phyloP scores from a whole-genome alignment of 768 basidiomycete species.

The Suillus cothurnatus region DNA sequence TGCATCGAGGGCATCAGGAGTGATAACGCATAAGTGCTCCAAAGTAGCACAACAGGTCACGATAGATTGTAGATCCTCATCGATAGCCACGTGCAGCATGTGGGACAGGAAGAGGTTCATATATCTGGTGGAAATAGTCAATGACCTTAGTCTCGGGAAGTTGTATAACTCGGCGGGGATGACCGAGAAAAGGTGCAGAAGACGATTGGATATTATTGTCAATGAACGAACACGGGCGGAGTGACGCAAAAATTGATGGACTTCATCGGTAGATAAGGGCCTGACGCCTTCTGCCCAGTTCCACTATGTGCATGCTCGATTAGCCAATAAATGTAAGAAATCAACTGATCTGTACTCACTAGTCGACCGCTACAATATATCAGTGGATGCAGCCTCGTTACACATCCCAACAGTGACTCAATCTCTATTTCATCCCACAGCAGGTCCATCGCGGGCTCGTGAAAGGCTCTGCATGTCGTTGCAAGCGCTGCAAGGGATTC shows the following conservation, averaged over 20 bases:
- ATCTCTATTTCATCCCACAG: neutral
- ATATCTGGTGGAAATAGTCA: neutral
- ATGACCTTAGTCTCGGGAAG: neutral
- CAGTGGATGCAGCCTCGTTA: neutral
- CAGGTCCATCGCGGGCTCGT: neutral
- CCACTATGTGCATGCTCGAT: neutral
- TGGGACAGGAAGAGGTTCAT: neutral
- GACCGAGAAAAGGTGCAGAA: neutral
- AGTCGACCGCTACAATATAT: neutral
- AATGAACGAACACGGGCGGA: neutral
- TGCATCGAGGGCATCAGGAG: neutral
- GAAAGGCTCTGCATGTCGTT: conserved; percentile 37
- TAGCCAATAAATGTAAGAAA: neutral
- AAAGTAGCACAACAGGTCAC: neutral
- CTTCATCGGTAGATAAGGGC: neutral
- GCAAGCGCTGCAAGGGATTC: conserved; percentile 46
- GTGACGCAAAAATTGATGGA: neutral
- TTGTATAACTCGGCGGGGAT: neutral
- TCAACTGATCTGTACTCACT: neutral
- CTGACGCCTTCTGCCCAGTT: neutral
- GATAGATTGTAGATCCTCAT: neutral
- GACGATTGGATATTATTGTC: neutral
- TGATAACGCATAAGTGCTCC: neutral
- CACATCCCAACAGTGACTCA: neutral
- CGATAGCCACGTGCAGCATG: neutral